phyloP scores from a whole-genome alignment of 345 rosid species.

The Dimocarpus longan region DNA sequence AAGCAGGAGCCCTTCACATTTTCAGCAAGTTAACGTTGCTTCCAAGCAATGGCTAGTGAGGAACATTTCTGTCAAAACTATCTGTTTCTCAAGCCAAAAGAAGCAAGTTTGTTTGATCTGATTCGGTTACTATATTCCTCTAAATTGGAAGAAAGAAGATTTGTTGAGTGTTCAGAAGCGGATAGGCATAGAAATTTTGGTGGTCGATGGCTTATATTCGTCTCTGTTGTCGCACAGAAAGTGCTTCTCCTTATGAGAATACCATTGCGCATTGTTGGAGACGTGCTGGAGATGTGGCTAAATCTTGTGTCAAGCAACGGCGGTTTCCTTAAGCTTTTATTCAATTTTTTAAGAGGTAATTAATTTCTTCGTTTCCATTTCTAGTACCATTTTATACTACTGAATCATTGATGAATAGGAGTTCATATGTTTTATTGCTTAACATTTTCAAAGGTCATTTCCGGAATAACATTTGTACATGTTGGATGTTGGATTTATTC shows the following conservation, averaged over 20 bases:
- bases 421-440: background rate
- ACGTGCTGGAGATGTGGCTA: constrained; percentile 35
- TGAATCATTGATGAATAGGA: background rate
- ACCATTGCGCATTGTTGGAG: constrained; percentile 29
- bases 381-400: background rate
- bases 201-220: constrained; percentile 56
- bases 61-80: constrained; percentile 25
- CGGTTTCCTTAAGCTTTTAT: constrained; percentile 36
- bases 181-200: constrained; percentile 23
- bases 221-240: constrained; percentile 49
- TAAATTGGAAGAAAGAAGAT: constrained; percentile 20
- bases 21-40: background rate
- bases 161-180: constrained; percentile 32
- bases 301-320: constrained; percentile 50
- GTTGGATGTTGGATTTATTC: background rate
- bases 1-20: too few species aligned
- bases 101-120: constrained; percentile 45
- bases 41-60: constrained; percentile 12
- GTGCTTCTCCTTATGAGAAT: constrained; percentile 27
- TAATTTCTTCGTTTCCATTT: background rate
- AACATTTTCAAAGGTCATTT: background rate
- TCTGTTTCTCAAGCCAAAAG: constrained; percentile 40
- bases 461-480: background rate
- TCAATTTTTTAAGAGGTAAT: constrained; percentile 42
- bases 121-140: constrained; percentile 37